Base-by-base conservation (phyloP, 2,329 filamentous ascomycete genomes). In the Scedosporium aurantiacum region DNA sequence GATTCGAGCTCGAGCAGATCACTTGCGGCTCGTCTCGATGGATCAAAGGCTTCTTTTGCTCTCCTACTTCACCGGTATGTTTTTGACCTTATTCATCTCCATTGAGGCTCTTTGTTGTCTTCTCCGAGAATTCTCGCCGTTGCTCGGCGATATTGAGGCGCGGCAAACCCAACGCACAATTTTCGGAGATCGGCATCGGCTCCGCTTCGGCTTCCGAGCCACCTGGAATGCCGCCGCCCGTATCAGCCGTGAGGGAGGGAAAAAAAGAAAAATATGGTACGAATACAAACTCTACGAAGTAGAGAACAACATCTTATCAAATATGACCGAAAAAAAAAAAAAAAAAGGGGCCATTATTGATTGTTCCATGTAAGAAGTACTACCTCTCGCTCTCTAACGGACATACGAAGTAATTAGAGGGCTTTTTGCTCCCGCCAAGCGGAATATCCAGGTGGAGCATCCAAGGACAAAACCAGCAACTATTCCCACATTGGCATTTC, bases 191-290 rank as follows among this genome's bases (percentile, higher is more conserved):
- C 45, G 54, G 4, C 58, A 60, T 60, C 58, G 58, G 58, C 58
- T 60, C 58, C 58, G 58, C 45, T 50, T 60, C 58, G 58, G 58
- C 58, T 50, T 60, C 58, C 58, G 58, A 60, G 58, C 27, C 32
- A 8, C 58, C 23, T 27, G 23, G 21, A 37, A 16, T 16, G 18
- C 18, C 12, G 18, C 50, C 50, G 50, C 23, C 50, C 50, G 50
- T 54, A 8, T 54, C 50, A 54, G 50, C 50, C 50, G 50, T 21
- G 50, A 18, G 3, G 10, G n/a, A 23, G 23, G 10, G 10, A 47
- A 47, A n/a, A 12, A 47, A 4, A 21, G 6, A 47, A 47, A 47
- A 47, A 47, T 47, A 47, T 47, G 43, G 43, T 21, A 21, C 18
- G 43, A 18, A 47, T 16, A 14, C 18, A 54, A 21, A 21, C 18